Evolutionary conservation across 208 protist species (phyloP).

Genomic region (Naegleria gruberi): DNA sequence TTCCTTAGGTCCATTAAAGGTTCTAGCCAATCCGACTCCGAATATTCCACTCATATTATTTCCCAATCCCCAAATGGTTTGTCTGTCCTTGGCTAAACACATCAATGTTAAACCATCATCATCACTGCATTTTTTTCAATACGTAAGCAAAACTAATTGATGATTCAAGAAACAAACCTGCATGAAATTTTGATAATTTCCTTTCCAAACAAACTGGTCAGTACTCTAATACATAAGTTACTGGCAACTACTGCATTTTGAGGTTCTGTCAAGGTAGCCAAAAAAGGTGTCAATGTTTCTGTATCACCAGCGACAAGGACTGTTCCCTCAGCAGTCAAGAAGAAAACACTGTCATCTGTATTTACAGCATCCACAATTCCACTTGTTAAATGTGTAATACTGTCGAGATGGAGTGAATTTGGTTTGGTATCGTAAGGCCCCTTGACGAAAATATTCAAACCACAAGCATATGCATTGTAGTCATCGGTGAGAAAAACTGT

Average conservation of each 20-base stretch:
- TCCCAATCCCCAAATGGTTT: background rate
- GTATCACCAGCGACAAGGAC: background rate
- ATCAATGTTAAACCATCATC: background rate
- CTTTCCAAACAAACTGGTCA: background rate
- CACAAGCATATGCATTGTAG: background rate
- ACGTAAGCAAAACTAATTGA: too few species aligned
- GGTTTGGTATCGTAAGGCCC: background rate
- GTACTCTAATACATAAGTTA: background rate
- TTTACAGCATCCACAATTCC: background rate
- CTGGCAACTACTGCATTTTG: background rate
- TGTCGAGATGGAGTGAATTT: background rate
- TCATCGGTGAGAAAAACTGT: background rate
- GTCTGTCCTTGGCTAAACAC: background rate
- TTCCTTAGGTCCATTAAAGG: background rate
- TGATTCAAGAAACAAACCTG: too few species aligned
- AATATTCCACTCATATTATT: background rate
- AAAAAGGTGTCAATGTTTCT: background rate
- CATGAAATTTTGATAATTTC: background rate
- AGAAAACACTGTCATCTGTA: background rate
- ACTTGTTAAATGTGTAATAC: background rate
- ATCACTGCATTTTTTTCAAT: background rate
- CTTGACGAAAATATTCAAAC: background rate
- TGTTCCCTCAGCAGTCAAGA: background rate
- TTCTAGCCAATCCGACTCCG: background rate
- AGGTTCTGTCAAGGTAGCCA: background rate